These are phyloP conservation scores for Penicillium janthinellum DNA, from an alignment of 2,329 filamentous ascomycete species.

Conservation along the genomic window DNA sequence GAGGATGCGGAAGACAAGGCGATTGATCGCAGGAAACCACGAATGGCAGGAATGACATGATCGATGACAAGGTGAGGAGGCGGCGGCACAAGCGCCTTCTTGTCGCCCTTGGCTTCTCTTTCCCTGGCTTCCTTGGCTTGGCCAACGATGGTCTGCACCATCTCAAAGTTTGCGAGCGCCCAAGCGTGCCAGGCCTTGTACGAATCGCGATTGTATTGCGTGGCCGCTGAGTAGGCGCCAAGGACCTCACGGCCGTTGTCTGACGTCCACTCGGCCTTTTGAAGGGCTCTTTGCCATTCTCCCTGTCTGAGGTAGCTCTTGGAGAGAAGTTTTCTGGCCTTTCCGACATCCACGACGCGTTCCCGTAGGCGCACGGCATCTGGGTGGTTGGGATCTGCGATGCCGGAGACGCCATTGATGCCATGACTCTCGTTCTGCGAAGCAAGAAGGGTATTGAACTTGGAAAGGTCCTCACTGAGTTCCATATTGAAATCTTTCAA, in stretches of 20 bases:
- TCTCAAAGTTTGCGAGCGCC: constrained; percentile 97
- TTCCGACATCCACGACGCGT: constrained; percentile 53
- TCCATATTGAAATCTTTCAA: constrained; percentile 64
- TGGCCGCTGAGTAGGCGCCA: constrained; percentile 87
- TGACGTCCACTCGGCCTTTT: constrained; percentile 86
- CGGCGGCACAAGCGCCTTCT: constrained; percentile 44
- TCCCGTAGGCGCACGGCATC: constrained; percentile 43
- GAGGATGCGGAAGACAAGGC: constrained; percentile 88
- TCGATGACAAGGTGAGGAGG: constrained; percentile 73
- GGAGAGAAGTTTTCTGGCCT: constrained; percentile 72
- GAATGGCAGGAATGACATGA: constrained; percentile 91
- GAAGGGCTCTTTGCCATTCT: constrained; percentile 87
- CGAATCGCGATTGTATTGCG: constrained; percentile 89
- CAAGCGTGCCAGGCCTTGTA: constrained; percentile 99
- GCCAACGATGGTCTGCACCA: constrained; percentile 78
- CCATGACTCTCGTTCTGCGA: constrained; percentile 43
- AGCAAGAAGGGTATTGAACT: constrained; percentile 45
- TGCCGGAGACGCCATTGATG: constrained; percentile 53
- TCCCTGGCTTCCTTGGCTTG: constrained; percentile 61
- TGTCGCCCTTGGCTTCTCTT: constrained; percentile 51
- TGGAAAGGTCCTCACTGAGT: constrained; percentile 60
- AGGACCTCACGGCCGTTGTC: constrained; percentile 86
- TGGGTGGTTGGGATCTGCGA: constrained; percentile 42
- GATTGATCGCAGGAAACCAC: constrained; percentile 97
- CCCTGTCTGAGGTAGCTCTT: constrained; percentile 96